phyloP scores from a whole-genome alignment of 805 yeast species.

The Wickerhamomyces alni region DNA sequence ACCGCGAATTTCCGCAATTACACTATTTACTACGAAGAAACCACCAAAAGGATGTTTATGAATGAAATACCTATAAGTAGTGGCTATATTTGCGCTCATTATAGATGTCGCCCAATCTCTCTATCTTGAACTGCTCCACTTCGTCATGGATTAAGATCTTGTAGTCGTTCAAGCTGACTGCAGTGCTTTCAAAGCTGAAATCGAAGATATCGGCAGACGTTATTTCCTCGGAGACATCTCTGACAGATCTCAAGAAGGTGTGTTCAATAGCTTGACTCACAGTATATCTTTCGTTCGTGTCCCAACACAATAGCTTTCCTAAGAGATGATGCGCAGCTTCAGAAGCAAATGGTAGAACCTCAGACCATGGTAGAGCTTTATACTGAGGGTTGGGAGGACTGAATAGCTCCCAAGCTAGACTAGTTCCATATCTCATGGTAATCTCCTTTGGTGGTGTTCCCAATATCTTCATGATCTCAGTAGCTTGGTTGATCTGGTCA shows the following conservation, averaged over 20 bases:
- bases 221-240: constrained; percentile 54
- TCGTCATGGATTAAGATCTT: constrained; percentile 45
- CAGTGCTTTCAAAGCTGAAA: constrained; percentile 55
- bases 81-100: background rate
- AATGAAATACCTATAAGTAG: background rate
- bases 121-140: constrained; percentile 42
- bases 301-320: constrained; percentile 57
- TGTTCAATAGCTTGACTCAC: constrained; percentile 56
- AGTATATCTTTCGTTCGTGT: constrained; percentile 43
- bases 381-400: constrained; percentile 38
- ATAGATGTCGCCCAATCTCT: constrained; percentile 15
- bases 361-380: constrained; percentile 40
- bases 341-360: constrained; percentile 59
- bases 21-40: no score
- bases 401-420: constrained; percentile 41
- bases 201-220: constrained; percentile 45
- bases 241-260: constrained; percentile 44
- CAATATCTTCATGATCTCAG: constrained; percentile 58
- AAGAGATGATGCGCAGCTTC: constrained; percentile 46
- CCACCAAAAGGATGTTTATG: no score
- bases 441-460: constrained; percentile 62
- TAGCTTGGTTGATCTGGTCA: constrained; percentile 64
- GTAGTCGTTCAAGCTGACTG: constrained; percentile 36
- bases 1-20: no score
- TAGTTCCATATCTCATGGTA: constrained; percentile 37